A percentile compares a stretch with the other conserved stretches of the same genome.
Conservation (phyloP, 257 asterid genomes). For the Asclepias syriaca region DNA sequence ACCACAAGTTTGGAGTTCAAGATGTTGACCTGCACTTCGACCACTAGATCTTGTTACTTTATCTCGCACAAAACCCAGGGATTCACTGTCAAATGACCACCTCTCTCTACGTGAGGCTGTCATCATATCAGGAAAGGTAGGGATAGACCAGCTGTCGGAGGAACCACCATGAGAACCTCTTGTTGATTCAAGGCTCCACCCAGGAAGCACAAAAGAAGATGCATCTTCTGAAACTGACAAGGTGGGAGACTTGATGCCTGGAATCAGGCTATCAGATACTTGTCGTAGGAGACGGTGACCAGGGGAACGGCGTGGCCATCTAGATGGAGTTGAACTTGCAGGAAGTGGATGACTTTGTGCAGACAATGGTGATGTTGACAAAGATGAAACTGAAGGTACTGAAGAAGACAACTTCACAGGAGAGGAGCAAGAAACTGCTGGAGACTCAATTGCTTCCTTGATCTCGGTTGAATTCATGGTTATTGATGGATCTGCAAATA, state of each 20-base stretch:
- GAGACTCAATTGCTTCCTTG: slow-evolving; percentile 50
- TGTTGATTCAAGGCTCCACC: slow-evolving; percentile 69
- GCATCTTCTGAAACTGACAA: slow-evolving; percentile 76
- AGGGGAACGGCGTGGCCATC: slow-evolving; percentile 70
- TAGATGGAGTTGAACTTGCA: slow-evolving; percentile 66
- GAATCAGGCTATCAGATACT: slow-evolving; percentile 65
- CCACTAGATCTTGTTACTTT: slow-evolving; percentile 53
- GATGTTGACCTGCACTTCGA: slow-evolving; percentile 37
- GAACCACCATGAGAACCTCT: slow-evolving; percentile 78
- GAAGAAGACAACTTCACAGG: slow-evolving; percentile 70
- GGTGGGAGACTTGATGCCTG: slow-evolving; percentile 61
- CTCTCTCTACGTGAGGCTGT: slow-evolving; percentile 59
- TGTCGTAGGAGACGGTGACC: slow-evolving; percentile 56
- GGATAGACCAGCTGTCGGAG: slow-evolving; percentile 81
- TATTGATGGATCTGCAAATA: slow-evolving; percentile 28
- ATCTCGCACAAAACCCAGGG: slow-evolving; percentile 52
- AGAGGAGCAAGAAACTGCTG: slow-evolving; percentile 53
- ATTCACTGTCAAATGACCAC: slow-evolving; percentile 95
- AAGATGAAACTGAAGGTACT: slow-evolving; percentile 63
- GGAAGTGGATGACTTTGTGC: slow-evolving; percentile 59
- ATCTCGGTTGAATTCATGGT: slow-evolving; percentile 30
- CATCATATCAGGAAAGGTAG: slow-evolving; percentile 62
- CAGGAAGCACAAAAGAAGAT: slow-evolving; percentile 44
- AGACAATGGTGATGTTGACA: slow-evolving; percentile 59
- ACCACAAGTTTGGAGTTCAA: slow-evolving; percentile 78